Percentiles rank a stretch among this genome's conserved stretches.
Evolutionary conservation across 2,329 filamentous ascomycete species (phyloP).

Genomic region (Cadophora malorum): DNA sequence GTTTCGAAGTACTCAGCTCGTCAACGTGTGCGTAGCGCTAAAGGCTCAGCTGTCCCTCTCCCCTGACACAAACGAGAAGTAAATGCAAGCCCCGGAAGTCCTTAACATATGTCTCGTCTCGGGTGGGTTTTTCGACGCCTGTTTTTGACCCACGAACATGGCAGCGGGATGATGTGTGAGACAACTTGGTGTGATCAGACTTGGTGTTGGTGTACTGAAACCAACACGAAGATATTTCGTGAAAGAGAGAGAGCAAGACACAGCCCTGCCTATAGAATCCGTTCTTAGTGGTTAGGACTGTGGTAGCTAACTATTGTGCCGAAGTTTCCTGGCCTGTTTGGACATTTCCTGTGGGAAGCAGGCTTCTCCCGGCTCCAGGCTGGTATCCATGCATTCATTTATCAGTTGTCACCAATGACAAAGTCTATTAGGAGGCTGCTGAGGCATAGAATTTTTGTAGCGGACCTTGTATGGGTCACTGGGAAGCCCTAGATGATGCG

Average conservation of each 20-base stretch:
- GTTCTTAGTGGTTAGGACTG: not conserved
- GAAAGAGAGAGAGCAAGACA: not conserved
- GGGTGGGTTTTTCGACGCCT: not conserved
- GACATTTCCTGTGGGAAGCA: not conserved
- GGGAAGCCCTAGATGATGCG: not conserved
- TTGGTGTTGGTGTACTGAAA: not conserved
- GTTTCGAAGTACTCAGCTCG: not conserved
- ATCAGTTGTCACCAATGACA: not conserved
- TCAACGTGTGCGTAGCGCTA: not conserved
- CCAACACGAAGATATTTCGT: not conserved
- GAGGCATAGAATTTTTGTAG: not conserved
- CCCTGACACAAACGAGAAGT: not conserved
- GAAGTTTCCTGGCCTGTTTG: not conserved
- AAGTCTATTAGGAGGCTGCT: not conserved
- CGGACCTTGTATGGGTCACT: not conserved
- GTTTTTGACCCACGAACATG: not conserved
- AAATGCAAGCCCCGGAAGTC: not conserved
- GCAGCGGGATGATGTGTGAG: not conserved
- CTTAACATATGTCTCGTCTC: not conserved
- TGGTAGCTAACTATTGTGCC: not conserved
- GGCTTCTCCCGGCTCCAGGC: not conserved
- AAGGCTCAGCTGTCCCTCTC: not conserved
- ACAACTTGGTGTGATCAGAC: not conserved
- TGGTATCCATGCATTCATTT: not conserved
- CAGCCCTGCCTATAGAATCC: not conserved